Conservation (phyloP, 2,329 filamentous ascomycete species). For the Aschersonia sp. region DNA sequence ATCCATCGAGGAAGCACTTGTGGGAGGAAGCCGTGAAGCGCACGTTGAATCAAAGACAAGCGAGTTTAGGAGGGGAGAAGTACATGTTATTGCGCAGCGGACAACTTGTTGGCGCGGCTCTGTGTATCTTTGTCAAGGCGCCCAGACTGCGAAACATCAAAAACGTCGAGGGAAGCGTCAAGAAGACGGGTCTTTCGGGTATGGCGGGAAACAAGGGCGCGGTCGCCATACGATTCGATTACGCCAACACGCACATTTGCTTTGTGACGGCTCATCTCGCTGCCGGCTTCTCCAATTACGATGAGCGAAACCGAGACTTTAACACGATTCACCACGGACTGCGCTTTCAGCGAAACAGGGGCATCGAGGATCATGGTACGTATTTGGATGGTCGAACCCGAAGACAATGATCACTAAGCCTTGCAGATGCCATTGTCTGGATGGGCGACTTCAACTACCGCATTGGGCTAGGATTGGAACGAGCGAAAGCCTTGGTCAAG, state of each 20-base stretch:
- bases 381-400: neutral
- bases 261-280: conserved; percentile 95
- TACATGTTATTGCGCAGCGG: conserved; percentile 87
- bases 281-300: conserved; percentile 91
- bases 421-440: conserved; percentile 65
- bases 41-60: conserved; percentile 60
- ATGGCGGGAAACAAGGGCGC: conserved; percentile 98
- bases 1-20: conserved; percentile 66
- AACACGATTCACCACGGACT: conserved; percentile 75
- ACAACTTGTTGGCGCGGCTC: conserved; percentile 83
- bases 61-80: conserved; percentile 49
- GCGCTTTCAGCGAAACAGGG: conserved; percentile 77
- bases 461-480: conserved; percentile 71
- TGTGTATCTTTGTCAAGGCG: conserved; percentile 80
- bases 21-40: conserved; percentile 76
- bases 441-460: conserved; percentile 97
- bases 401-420: too few species aligned
- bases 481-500: conserved; percentile 59
- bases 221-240: conserved; percentile 90
- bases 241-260: conserved; percentile 81
- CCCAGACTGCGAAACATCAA: conserved; percentile 71
- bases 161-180: conserved; percentile 90
- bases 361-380: conserved; percentile 76
- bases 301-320: conserved; percentile 90
- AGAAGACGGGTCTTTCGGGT: conserved; percentile 87